Conservation (phyloP, 768 basidiomycete species). For the Boletus tomentosulus region DNA sequence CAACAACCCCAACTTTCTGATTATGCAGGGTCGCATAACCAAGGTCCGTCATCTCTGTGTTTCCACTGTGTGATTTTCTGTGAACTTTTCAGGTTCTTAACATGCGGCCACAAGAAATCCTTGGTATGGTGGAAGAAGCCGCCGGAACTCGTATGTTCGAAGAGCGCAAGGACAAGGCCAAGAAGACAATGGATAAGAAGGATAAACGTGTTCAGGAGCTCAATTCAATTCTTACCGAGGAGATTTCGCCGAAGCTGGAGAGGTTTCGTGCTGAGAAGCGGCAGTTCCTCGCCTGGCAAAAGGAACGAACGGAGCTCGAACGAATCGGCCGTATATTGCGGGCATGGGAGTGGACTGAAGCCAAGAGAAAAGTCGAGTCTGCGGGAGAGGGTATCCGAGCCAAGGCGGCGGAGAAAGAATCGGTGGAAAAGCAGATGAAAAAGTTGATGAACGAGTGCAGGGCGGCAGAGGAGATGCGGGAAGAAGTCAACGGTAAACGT, state of each 20-base stretch:
- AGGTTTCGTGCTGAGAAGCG: slow-evolving; percentile 87
- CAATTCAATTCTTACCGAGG: slow-evolving; percentile 72
- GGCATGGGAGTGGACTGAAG: slow-evolving; percentile 85
- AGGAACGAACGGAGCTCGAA: slow-evolving; percentile 83
- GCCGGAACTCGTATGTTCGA: slow-evolving; percentile 99
- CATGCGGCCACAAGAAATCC: slow-evolving; percentile 96
- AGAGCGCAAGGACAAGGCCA: slow-evolving; percentile 94
- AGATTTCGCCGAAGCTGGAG: slow-evolving; percentile 92
- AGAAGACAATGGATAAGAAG: slow-evolving; percentile 95
- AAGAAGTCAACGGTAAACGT: slow-evolving; percentile 65
- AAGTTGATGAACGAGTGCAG: slow-evolving; percentile 50
- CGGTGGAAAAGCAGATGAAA: slow-evolving; percentile 44
- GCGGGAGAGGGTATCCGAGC: slow-evolving; percentile 55
- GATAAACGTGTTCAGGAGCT: slow-evolving; percentile 94
- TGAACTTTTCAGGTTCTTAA: slow-evolving; percentile 61
- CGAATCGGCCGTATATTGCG: slow-evolving; percentile 74
- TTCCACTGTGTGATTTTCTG: neutral
- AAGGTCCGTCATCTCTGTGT: slow-evolving; percentile 51
- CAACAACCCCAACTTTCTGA: slow-evolving; percentile 99
- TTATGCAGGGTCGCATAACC: slow-evolving; percentile 99
- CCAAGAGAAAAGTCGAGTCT: slow-evolving; percentile 43
- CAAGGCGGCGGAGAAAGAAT: slow-evolving; percentile 47
- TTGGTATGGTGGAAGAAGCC: slow-evolving; percentile 98
- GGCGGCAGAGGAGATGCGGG: slow-evolving; percentile 63
- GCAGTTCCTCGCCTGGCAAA: slow-evolving; percentile 85